Evolutionary conservation across 768 basidiomycete genomes (phyloP), one percentile per base, ranked within the genome.

Genomic region (Pleurotus cornucopiae): DNA sequence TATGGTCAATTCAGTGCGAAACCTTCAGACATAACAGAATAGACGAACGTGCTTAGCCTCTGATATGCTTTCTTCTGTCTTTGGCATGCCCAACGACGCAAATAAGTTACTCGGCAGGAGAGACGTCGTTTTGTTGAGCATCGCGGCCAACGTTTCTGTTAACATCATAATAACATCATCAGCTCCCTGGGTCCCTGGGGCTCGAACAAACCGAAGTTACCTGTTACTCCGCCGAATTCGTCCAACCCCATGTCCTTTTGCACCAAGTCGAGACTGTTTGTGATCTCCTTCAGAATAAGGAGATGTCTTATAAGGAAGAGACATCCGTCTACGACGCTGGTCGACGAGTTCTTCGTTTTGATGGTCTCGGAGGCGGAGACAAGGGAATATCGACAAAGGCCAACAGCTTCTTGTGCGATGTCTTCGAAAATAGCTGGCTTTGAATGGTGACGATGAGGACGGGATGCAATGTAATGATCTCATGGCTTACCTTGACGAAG

Each of bases 361-460:
- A 98, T 76, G 18, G 77, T 72, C n/a, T 87, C 80, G 0, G 89
- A 79, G 0, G 91, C 93, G 4, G 79, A 69, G 37, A 89, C 76
- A 3, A 98, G 80, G 0, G 95, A 96, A 57, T 87, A 80, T 37
- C 87, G 83, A 67, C 94, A 96, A 3, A 93, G 74, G 11, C 80
- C 77, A 30, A 97, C 79, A 0, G 95, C 92, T 71, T 98, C 95
- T 71, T 94, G 91, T 0, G 96, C 94, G 40, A 98, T 90, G 67
- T 99, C 97, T 63, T 94, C 90, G 57, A 97, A 99, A 57, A 98
- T 95, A 1, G 85, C 88, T n/a, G 91, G 86, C 94, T 98, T 57
- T 5, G 34, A 7, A n/a, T 11, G 38, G 6, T 25, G 7, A 43
- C 40, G 6, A n/a, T 52, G 51, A 55, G 56, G 37, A 52, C 38